phyloP scores from a whole-genome alignment of 202 grass and related monocot species.

The Digitaria exilis region DNA sequence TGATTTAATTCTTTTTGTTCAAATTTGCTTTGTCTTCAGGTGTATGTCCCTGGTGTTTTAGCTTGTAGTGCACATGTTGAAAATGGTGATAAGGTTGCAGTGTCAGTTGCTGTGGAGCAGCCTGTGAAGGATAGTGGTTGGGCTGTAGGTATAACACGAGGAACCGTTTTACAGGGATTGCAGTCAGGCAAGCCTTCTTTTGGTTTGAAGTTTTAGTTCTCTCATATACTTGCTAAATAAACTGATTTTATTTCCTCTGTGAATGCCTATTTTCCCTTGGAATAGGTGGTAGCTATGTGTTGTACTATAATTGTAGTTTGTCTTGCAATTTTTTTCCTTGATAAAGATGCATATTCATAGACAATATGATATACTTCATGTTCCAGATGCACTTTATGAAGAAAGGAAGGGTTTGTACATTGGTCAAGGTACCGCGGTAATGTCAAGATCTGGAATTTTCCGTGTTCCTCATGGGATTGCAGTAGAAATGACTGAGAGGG shows the following conservation, averaged over 20 bases:
- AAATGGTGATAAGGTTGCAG: constrained; percentile 82
- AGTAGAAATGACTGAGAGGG: constrained; percentile 83
- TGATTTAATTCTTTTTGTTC: constrained; percentile 22
- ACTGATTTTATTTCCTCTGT: constrained; percentile 6
- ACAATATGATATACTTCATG: constrained; percentile 30
- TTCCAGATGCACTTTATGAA: constrained; percentile 81
- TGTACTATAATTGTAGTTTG: constrained; percentile 13
- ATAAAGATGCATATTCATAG: constrained; percentile 15
- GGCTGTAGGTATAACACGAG: constrained; percentile 90
- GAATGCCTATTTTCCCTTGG: constrained; percentile 2
- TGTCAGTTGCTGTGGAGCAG: constrained; percentile 85
- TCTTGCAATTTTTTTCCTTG: constrained; percentile 2
- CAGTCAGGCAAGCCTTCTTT: constrained; percentile 58
- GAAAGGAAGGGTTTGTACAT: constrained; percentile 86
- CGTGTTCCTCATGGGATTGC: constrained; percentile 83
- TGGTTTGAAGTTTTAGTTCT: background rate
- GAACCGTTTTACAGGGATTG: constrained; percentile 76
- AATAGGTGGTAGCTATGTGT: constrained; percentile 1
- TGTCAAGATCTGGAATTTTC: constrained; percentile 91
- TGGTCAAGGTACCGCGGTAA: constrained; percentile 70
- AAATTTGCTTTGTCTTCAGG: constrained; percentile 48
- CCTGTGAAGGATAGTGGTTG: constrained; percentile 57
- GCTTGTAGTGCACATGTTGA: constrained; percentile 98
- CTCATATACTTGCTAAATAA: constrained; percentile 28
- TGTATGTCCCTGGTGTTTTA: constrained; percentile 91